Conservation (phyloP, 2,329 filamentous ascomycete species). For the Cryphonectria japonica region DNA sequence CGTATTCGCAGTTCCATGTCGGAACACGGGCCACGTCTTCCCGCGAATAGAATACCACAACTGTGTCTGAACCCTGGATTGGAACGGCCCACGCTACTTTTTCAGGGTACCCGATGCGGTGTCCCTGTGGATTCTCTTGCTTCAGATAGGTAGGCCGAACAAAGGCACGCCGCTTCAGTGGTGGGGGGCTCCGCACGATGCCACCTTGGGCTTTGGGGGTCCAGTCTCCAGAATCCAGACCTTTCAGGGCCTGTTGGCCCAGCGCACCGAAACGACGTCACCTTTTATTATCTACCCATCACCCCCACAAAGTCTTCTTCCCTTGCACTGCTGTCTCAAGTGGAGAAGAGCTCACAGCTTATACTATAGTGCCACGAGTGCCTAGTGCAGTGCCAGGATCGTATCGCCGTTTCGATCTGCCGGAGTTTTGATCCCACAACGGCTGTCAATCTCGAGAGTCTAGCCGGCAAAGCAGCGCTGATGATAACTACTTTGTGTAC, state of each 20-base stretch:
- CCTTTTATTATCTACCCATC: neutral
- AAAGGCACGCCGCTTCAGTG: conserved; percentile 4
- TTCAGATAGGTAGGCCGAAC: conserved; percentile 7
- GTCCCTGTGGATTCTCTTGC: neutral
- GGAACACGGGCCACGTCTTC: conserved; percentile 21
- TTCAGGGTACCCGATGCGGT: conserved; percentile 7
- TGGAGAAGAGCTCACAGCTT: neutral
- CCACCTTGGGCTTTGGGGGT: conserved; percentile 18
- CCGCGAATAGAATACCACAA: conserved; percentile 24
- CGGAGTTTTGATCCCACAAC: neutral
- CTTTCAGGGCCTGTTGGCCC: neutral
- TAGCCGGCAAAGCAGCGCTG: neutral
- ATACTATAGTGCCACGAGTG: no score
- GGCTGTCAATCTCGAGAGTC: neutral
- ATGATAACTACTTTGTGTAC: neutral
- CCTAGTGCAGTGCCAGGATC: neutral
- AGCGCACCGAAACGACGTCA: conserved; percentile 13
- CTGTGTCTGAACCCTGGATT: neutral
- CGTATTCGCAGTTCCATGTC: conserved; percentile 19
- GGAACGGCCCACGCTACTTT: neutral
- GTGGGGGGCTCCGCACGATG: conserved; percentile 18
- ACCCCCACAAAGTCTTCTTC: neutral
- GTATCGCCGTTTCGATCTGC: neutral
- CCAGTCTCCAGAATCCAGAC: conserved; percentile 10
- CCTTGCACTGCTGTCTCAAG: neutral